phyloP scores from a whole-genome alignment of 192 early-diverging fungal genomes.

The Kickxella alabastrina region DNA sequence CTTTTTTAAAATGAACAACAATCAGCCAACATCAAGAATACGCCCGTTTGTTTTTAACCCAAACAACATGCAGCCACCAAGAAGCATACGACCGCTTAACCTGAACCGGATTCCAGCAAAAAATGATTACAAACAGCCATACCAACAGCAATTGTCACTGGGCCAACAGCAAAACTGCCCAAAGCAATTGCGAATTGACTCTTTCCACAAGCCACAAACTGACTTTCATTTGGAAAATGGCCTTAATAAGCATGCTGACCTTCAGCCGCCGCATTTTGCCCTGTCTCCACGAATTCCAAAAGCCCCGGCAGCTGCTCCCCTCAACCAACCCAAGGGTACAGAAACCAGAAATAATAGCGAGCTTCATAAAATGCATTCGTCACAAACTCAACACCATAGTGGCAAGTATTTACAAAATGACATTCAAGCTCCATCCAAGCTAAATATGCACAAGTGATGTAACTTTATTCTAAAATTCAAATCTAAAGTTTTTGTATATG shows the following conservation, averaged over 20 bases:
- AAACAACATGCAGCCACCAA: slow-evolving; percentile 19
- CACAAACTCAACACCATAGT: no score
- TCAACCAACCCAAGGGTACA: background rate
- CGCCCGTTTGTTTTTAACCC: slow-evolving; percentile 40
- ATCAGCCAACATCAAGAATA: background rate
- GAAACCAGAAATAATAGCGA: background rate
- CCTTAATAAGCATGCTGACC: background rate
- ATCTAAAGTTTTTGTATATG: no score
- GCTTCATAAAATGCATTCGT: no score
- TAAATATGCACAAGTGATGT: no score
- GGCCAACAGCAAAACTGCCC: background rate
- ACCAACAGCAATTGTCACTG: background rate
- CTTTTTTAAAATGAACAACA: slow-evolving; percentile 10
- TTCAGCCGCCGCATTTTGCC: background rate
- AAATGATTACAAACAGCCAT: background rate
- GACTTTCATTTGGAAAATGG: background rate
- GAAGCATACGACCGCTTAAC: slow-evolving; percentile 31
- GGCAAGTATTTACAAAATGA: no score
- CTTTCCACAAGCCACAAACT: no score
- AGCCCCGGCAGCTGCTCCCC: background rate
- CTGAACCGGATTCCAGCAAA: background rate
- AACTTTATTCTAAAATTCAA: no score
- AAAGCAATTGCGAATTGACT: no score
- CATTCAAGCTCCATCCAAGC: no score
- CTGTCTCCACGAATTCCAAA: background rate